Conservation (phyloP, 2,329 filamentous ascomycete genomes). For the Talaromyces pinophilus region DNA sequence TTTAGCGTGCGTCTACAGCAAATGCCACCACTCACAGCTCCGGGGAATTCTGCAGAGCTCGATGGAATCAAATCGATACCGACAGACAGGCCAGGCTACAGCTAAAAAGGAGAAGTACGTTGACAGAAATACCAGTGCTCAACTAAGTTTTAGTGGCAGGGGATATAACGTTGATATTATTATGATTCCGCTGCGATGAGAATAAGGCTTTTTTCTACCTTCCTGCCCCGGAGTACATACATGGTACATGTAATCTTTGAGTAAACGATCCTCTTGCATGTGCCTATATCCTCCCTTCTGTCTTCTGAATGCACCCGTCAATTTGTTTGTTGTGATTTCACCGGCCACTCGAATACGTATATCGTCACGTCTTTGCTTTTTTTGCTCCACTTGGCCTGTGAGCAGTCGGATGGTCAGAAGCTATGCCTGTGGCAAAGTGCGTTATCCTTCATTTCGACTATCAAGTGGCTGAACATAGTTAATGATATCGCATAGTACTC, state of each 20-base stretch:
- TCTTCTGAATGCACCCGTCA: not conserved
- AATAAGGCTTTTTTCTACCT: not conserved
- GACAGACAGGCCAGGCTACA: constrained; percentile 23
- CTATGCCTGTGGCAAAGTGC: not conserved
- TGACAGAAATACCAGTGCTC: constrained; percentile 2
- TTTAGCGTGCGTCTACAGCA: not conserved
- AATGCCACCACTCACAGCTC: constrained; percentile 34
- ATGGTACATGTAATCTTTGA: not conserved
- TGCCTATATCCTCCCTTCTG: not conserved
- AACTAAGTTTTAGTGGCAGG: constrained; percentile 4
- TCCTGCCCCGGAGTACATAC: not conserved
- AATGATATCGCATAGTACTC: not conserved
- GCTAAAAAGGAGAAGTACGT: constrained; percentile 6
- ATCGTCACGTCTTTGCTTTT: constrained; percentile 18
- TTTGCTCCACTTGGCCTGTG: constrained; percentile 18
- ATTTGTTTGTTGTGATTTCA: constrained; percentile 8
- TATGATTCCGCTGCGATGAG: not conserved
- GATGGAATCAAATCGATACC: constrained; percentile 32
- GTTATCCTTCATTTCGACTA: not conserved
- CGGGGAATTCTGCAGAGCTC: constrained; percentile 22
- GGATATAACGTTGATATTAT: constrained; percentile 8
- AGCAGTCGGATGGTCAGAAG: constrained; percentile 13
- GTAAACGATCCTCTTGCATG: not conserved
- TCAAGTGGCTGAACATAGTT: not conserved
- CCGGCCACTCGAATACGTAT: not conserved